These are phyloP conservation scores for Spinellus fusiger DNA, from an alignment of 192 early-diverging fungal species.

Conservation along the genomic window DNA sequence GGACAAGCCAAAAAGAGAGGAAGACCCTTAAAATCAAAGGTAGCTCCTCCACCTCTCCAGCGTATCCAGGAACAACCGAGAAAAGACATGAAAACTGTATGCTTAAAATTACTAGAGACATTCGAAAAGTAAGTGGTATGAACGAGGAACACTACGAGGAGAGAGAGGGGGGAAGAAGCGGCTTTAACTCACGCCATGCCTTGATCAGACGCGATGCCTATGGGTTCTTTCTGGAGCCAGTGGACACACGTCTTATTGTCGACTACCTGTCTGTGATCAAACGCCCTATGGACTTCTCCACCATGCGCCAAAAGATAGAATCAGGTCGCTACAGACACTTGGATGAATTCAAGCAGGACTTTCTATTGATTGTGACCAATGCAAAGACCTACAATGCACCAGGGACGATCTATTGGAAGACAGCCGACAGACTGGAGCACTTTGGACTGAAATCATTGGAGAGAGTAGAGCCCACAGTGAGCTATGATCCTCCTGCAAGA, in stretches of 20 bases:
- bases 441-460: constrained; percentile 70
- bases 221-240: constrained; percentile 83
- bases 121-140: constrained; percentile 51
- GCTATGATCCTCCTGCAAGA: constrained; percentile 31
- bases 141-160: not conserved
- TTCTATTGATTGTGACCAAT: constrained; percentile 73
- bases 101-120: constrained; percentile 54
- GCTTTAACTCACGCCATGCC: not conserved
- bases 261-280: constrained; percentile 81
- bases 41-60: constrained; percentile 9
- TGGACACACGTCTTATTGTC: constrained; percentile 64
- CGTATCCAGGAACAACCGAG: constrained; percentile 19
- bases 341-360: constrained; percentile 69
- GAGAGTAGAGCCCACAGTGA: constrained; percentile 44
- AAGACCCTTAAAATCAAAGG: constrained; percentile 28
- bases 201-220: constrained; percentile 68
- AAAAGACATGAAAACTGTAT: constrained; percentile 56
- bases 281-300: constrained; percentile 88
- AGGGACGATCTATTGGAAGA: constrained; percentile 73
- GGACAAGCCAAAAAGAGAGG: constrained; percentile 23
- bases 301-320: constrained; percentile 73
- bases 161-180: too few species aligned
- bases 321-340: constrained; percentile 55
- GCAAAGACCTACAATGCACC: constrained; percentile 80
- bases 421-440: constrained; percentile 69